A percentile compares a stretch with the other conserved stretches of the same genome.
phyloP scores from a whole-genome alignment of 2,329 filamentous ascomycete genomes.

The Aspergillus sergii region DNA sequence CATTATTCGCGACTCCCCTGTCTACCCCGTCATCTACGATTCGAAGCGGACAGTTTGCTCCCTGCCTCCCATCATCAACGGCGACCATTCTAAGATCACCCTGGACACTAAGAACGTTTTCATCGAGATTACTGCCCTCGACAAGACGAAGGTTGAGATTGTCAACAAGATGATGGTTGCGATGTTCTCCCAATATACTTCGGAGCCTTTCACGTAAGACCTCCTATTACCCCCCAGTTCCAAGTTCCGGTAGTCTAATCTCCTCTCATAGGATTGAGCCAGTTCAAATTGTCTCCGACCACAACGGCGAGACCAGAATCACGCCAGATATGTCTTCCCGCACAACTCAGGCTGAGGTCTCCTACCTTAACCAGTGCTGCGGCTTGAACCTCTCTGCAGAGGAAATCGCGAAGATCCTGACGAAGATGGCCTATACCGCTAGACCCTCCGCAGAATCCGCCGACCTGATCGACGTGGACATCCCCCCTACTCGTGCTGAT shows the following conservation, averaged over 20 bases:
- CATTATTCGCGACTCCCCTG: slow-evolving; percentile 90
- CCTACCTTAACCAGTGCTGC: slow-evolving; percentile 92
- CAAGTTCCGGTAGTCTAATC: slow-evolving; percentile 3
- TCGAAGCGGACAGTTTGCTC: slow-evolving; percentile 85
- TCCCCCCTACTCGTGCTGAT: slow-evolving; percentile 89
- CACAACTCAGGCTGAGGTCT: slow-evolving; percentile 77
- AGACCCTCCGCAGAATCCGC: slow-evolving; percentile 70
- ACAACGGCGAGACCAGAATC: slow-evolving; percentile 81
- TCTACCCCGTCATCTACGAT: slow-evolving; percentile 96
- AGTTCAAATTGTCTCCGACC: slow-evolving; percentile 85
- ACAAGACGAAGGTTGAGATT: slow-evolving; percentile 94
- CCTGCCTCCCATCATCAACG: slow-evolving; percentile 95
- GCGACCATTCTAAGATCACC: slow-evolving; percentile 94
- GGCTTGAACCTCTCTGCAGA: slow-evolving; percentile 75
- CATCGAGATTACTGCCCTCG: slow-evolving; percentile 95
- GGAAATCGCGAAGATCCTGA: slow-evolving; percentile 76
- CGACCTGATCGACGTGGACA: slow-evolving; percentile 75
- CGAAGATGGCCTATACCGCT: slow-evolving; percentile 86
- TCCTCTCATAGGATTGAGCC: slow-evolving; percentile 68
- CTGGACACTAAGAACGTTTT: slow-evolving; percentile 90
- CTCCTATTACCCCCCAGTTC: background rate
- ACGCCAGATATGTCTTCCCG: slow-evolving; percentile 80
- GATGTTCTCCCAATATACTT: slow-evolving; percentile 94
- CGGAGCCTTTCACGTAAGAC: slow-evolving; percentile 74
- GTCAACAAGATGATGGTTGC: slow-evolving; percentile 93